Evolutionary conservation across 2,329 filamentous ascomycete species (phyloP).

Genomic region (Botrytis galanthina): DNA sequence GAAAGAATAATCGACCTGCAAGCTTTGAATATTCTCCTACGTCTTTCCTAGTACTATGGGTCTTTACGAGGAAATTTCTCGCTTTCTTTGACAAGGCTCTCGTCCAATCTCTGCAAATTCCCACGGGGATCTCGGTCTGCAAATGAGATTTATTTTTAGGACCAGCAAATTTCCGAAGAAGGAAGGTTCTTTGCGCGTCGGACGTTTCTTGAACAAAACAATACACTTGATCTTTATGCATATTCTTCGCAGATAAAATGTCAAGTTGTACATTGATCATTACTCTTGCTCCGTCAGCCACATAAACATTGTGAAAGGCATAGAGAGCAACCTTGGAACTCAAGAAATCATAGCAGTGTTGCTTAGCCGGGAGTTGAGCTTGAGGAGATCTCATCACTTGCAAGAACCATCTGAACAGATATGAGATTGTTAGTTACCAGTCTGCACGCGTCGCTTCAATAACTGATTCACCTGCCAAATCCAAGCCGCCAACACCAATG

Average conservation of each 20-base stretch:
- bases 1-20: background rate
- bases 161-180: too few relatives aligned
- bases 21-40: constrained; percentile 16
- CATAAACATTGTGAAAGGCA: constrained; percentile 37
- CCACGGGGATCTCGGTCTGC: background rate
- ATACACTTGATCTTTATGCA: too few relatives aligned
- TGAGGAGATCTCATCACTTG: constrained; percentile 24
- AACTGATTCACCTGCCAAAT: constrained; percentile 44
- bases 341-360: constrained; percentile 37
- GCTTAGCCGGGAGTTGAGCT: constrained; percentile 27
- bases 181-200: too few relatives aligned
- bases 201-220: too few relatives aligned
- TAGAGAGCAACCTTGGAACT: constrained; percentile 37
- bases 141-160: too few relatives aligned
- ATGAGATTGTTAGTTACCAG: constrained; percentile 31
- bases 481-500: constrained; percentile 23
- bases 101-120: constrained; percentile 24
- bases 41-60: background rate
- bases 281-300: constrained; percentile 8
- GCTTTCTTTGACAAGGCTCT: constrained; percentile 22
- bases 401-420: constrained; percentile 27
- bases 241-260: too few relatives aligned
- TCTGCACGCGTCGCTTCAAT: constrained; percentile 46
- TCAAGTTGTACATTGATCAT: too few relatives aligned
- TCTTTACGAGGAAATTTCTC: background rate